A percentile compares a stretch with the other conserved stretches of the same genome.
Evolutionary conservation across 805 yeast species (phyloP).

Genomic region (Debaryomyces tyrocola): DNA sequence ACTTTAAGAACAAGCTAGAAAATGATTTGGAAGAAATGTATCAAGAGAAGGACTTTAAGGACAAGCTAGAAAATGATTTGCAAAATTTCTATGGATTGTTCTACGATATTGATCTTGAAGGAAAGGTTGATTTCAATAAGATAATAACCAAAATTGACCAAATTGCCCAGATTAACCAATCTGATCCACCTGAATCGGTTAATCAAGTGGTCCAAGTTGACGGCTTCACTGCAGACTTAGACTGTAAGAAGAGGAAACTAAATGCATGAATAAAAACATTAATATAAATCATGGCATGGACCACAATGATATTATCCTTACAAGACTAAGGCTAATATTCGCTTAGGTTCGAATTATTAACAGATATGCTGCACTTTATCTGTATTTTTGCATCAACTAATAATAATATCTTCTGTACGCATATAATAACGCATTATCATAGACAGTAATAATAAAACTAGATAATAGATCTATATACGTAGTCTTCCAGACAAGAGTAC

Average conservation of each 20-base stretch:
- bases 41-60: slow-evolving; percentile 6
- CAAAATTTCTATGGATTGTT: slow-evolving; percentile 23
- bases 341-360: too few relatives aligned
- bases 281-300: neutral
- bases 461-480: too few relatives aligned
- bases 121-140: slow-evolving; percentile 21
- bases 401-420: too few relatives aligned
- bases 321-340: too few relatives aligned
- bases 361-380: too few relatives aligned
- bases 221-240: neutral
- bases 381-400: too few relatives aligned
- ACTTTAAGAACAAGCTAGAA: slow-evolving; percentile 14
- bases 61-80: slow-evolving; percentile 18
- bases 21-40: slow-evolving; percentile 7
- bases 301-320: too few relatives aligned
- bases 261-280: neutral
- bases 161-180: neutral
- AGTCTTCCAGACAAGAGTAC: too few relatives aligned
- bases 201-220: neutral
- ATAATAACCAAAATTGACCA: slow-evolving; percentile 10
- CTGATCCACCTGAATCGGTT: neutral
- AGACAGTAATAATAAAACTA: too few relatives aligned
- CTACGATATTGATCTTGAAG: slow-evolving; percentile 23
- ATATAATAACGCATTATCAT: too few relatives aligned
- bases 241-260: neutral